These are phyloP conservation scores for Entamoeba dispar DNA, from an alignment of 208 protist species.

Conservation along the genomic window DNA sequence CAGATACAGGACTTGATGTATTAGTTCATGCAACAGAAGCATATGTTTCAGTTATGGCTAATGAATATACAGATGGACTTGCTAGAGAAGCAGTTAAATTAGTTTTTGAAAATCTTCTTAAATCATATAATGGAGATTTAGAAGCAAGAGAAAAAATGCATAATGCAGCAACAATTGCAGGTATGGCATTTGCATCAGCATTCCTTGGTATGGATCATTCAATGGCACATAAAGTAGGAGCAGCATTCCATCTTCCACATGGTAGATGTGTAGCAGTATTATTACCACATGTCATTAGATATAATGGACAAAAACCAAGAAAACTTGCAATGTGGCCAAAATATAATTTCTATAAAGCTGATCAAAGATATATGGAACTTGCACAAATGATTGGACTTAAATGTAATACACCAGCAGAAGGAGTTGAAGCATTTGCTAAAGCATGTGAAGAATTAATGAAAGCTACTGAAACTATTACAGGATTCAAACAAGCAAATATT, in stretches of 20 bases:
- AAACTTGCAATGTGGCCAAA: not conserved
- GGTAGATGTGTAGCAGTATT: conserved; percentile 4
- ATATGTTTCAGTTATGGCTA: not conserved
- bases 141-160: conserved; percentile 45
- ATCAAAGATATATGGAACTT: not conserved
- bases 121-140: conserved; percentile 26
- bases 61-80: not conserved
- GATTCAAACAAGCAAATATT: not conserved
- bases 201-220: conserved; percentile 57
- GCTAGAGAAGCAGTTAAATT: conserved; percentile 31
- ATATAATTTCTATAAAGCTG: not conserved
- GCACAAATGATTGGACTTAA: not conserved
- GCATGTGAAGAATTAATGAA: not conserved
- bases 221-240: conserved; percentile 49
- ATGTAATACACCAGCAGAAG: not conserved
- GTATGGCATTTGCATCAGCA: conserved; percentile 52
- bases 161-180: conserved; percentile 47
- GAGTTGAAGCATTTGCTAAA: not conserved
- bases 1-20: conserved; percentile 49
- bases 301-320: not conserved
- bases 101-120: conserved; percentile 39
- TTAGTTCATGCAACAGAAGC: conserved; percentile 52
- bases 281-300: not conserved
- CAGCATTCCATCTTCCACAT: conserved; percentile 18
- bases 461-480: not conserved